A percentile compares a stretch with the other conserved stretches of the same genome.
phyloP scores from a whole-genome alignment of 257 asterid genomes.

The Cinchona pubescens region DNA sequence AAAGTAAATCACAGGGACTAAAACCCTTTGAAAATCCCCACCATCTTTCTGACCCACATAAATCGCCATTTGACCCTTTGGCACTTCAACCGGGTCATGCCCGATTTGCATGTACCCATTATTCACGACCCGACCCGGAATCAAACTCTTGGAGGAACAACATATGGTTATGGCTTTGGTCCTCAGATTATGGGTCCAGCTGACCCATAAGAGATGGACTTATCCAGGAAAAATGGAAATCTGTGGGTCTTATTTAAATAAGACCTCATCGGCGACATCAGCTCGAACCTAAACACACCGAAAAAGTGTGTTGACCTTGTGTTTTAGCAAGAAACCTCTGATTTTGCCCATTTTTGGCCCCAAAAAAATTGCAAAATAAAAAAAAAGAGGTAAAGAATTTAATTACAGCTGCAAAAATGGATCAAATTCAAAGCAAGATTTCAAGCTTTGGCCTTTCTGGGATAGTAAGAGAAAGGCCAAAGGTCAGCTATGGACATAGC shows the following conservation, averaged over 20 bases:
- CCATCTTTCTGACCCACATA: slow-evolving; percentile 76
- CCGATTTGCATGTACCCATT: slow-evolving; percentile 50
- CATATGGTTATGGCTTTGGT: slow-evolving; percentile 53
- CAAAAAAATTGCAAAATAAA: neutral
- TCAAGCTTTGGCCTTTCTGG: neutral
- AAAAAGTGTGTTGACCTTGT: slow-evolving; percentile 49
- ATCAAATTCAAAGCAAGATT: neutral
- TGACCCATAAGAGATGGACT: slow-evolving; percentile 31
- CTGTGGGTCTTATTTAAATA: slow-evolving; percentile 24
- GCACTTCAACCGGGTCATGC: slow-evolving; percentile 43
- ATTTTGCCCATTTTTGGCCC: slow-evolving; percentile 35
- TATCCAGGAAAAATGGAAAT: slow-evolving; percentile 12
- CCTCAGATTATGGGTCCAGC: slow-evolving; percentile 47
- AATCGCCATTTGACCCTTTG: slow-evolving; percentile 78
- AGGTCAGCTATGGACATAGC: slow-evolving; percentile 71
- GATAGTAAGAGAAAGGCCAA: slow-evolving; percentile 69
- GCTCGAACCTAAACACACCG: slow-evolving; percentile 43
- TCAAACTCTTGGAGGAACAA: slow-evolving; percentile 11
- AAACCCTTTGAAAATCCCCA: slow-evolving; percentile 51
- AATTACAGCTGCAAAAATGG: neutral
- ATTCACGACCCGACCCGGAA: slow-evolving; percentile 25
- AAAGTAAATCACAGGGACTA: slow-evolving; percentile 67
- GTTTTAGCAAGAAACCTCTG: slow-evolving; percentile 67
- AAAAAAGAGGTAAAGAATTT: neutral
- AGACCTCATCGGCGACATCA: slow-evolving; percentile 20